These are phyloP conservation scores for Lyophyllum decastes DNA, from an alignment of 768 basidiomycete genomes.

Conservation along the genomic window DNA sequence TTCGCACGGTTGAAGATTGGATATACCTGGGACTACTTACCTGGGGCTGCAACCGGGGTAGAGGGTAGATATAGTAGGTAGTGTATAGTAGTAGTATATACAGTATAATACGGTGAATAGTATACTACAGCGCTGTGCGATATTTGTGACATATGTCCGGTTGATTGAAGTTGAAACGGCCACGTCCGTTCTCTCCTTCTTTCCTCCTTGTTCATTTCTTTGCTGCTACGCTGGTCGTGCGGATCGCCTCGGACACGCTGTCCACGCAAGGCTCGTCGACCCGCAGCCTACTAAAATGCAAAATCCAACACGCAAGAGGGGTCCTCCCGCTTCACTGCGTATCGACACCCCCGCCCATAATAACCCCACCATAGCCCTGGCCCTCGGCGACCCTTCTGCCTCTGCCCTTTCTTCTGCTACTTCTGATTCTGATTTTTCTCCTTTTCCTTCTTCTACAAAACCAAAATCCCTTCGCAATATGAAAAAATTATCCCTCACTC, in stretches of 20 bases:
- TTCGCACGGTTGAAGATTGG: slow-evolving; percentile 14
- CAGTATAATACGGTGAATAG: neutral
- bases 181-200: slow-evolving; percentile 20
- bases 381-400: slow-evolving; percentile 45
- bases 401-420: slow-evolving; percentile 53
- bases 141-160: neutral
- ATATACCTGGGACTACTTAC: neutral
- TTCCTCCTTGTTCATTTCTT: slow-evolving; percentile 14
- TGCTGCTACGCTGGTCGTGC: slow-evolving; percentile 25
- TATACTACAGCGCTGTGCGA: neutral
- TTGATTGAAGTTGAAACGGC: neutral
- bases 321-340: slow-evolving; percentile 57
- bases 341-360: slow-evolving; percentile 54
- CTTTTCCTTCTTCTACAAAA: slow-evolving; percentile 41
- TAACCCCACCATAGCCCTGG: slow-evolving; percentile 49
- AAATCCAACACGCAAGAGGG: slow-evolving; percentile 48
- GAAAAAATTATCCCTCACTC: slow-evolving; percentile 74
- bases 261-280: slow-evolving; percentile 22
- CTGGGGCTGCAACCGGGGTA: neutral
- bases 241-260: slow-evolving; percentile 16
- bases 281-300: slow-evolving; percentile 26
- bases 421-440: slow-evolving; percentile 52
- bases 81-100: neutral
- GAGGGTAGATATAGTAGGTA: neutral
- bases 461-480: slow-evolving; percentile 60